A percentile compares a stretch with the other conserved stretches of the same genome.
Conservation (phyloP, 2,329 filamentous ascomycete genomes). For the Penicillium concentricum region DNA sequence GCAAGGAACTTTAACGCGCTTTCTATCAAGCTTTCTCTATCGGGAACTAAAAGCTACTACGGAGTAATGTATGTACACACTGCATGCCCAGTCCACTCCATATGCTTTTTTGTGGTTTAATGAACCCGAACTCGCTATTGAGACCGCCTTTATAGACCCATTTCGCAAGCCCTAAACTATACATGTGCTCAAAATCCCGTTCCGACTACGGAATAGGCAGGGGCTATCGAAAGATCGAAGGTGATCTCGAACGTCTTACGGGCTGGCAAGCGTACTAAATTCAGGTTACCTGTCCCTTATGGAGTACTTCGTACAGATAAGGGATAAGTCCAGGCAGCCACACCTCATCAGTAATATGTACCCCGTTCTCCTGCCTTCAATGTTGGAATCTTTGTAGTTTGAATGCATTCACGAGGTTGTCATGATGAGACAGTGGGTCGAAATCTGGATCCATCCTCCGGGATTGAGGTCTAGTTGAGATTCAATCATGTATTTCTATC, state of each 20-base stretch:
- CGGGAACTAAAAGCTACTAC: background rate
- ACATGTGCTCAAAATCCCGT: background rate
- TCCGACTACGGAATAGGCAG: background rate
- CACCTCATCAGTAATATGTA: no score
- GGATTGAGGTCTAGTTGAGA: no score
- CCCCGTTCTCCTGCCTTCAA: no score
- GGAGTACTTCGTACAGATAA: slow-evolving; percentile 1
- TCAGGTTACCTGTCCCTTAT: slow-evolving; percentile 9
- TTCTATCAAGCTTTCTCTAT: slow-evolving; percentile 9
- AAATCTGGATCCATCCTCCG: no score
- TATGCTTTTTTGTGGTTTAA: background rate
- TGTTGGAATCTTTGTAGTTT: no score
- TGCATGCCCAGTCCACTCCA: background rate
- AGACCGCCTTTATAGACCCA: background rate
- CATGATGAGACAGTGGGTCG: no score
- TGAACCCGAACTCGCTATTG: background rate
- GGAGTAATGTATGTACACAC: background rate
- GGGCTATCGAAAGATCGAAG: slow-evolving; percentile 9
- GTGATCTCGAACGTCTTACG: slow-evolving; percentile 11
- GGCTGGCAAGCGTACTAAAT: background rate
- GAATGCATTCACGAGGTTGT: no score
- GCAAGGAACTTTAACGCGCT: background rate
- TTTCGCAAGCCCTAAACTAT: background rate
- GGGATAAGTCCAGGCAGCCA: background rate
- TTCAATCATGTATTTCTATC: background rate